phyloP scores from a whole-genome alignment of 345 rosid species.

The Adansonia digitata region DNA sequence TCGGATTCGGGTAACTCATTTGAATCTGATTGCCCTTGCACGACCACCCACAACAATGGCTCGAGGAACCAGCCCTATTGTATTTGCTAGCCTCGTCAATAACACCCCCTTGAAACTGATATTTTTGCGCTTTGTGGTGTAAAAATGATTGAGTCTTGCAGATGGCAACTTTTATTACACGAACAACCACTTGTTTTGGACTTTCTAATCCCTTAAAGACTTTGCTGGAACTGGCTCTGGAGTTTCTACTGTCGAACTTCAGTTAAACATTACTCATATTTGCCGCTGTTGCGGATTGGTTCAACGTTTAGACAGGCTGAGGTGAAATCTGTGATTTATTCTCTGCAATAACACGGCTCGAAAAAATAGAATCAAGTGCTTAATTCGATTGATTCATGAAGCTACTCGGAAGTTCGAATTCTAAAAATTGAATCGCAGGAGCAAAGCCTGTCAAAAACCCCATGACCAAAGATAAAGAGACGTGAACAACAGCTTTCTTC shows the following conservation, averaged over 20 bases:
- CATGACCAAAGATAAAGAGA: slow-evolving; percentile 19
- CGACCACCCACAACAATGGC: slow-evolving; percentile 77
- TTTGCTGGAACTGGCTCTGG: slow-evolving; percentile 23
- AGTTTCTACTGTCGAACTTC: slow-evolving; percentile 24
- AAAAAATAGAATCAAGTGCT: slow-evolving; percentile 36
- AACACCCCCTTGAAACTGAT: slow-evolving; percentile 38
- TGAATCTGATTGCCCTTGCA: slow-evolving; percentile 43
- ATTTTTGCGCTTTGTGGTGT: slow-evolving; percentile 46
- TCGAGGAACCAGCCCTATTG: slow-evolving; percentile 51
- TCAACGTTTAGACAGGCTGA: slow-evolving; percentile 23
- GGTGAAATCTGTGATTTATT: slow-evolving; percentile 26
- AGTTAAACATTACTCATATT: slow-evolving; percentile 5
- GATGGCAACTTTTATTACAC: slow-evolving; percentile 17
- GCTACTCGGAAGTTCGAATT: no score
- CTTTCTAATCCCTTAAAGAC: slow-evolving; percentile 22
- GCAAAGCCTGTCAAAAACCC: slow-evolving; percentile 83
- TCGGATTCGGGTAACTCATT: slow-evolving; percentile 39
- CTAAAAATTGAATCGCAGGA: slow-evolving; percentile 61
- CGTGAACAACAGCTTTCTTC: slow-evolving; percentile 78
- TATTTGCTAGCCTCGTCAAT: slow-evolving; percentile 61
- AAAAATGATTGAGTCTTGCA: slow-evolving; percentile 47
- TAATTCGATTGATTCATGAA: no score
- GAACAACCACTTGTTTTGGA: neutral
- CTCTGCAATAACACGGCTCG: slow-evolving; percentile 17
- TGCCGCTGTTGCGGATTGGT: slow-evolving; percentile 8